Conservation (phyloP, 305 asterid species). For the Fraxinus baroniana region DNA sequence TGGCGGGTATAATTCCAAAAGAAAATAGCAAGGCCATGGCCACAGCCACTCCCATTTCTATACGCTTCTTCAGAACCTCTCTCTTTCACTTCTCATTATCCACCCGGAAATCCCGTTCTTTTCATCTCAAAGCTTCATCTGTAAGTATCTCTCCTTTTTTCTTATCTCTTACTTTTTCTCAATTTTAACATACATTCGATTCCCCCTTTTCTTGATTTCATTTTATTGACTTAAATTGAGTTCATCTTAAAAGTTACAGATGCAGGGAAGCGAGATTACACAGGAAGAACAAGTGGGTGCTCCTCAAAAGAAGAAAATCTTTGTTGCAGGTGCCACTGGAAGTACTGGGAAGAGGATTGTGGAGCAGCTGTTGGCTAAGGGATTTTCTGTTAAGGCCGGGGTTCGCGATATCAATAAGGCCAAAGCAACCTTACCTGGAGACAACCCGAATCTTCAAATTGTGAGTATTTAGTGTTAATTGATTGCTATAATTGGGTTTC, state of each 20-base stretch:
- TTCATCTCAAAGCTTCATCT: conserved; percentile 49
- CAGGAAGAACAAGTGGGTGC: conserved; percentile 37
- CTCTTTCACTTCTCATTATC: conserved; percentile 29
- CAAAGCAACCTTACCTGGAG: conserved; percentile 54
- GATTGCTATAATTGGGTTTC: conserved; percentile 1
- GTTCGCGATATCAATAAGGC: conserved; percentile 84
- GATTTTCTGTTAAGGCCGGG: conserved; percentile 90
- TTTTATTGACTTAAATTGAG: background rate
- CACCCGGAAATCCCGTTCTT: conserved; percentile 31
- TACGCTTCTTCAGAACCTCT: conserved; percentile 39
- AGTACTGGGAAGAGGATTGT: conserved; percentile 95
- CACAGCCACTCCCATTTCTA: conserved; percentile 27
- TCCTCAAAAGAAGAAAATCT: conserved; percentile 57
- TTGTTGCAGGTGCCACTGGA: conserved; percentile 95
- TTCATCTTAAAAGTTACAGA: conserved; percentile 38
- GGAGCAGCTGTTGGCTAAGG: conserved; percentile 86
- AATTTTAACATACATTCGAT: background rate
- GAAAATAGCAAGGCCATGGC: conserved; percentile 26
- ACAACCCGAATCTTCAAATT: conserved; percentile 68
- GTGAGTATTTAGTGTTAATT: conserved; percentile 43
- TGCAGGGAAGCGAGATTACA: conserved; percentile 59
- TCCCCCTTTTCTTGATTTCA: background rate
- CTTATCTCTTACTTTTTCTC: background rate
- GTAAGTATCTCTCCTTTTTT: conserved; percentile 24
- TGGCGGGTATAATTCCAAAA: conserved; percentile 36